Conservation (phyloP, 169 alveolate genomes). For the Cryptosporidium meleagridis region DNA sequence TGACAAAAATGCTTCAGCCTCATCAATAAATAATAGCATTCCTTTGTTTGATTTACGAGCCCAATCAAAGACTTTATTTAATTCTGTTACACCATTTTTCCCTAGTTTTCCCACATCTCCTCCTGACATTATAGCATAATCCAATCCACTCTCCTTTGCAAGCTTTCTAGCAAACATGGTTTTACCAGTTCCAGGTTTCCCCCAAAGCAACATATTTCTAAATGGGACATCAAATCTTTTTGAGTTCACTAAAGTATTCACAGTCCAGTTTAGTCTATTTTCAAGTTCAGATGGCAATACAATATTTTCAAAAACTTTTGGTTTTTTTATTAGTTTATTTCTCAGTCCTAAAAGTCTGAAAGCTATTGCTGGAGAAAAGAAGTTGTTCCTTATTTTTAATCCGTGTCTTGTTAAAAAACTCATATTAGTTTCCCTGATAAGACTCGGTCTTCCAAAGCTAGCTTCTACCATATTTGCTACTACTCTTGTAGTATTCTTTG, state of each 20-base stretch:
- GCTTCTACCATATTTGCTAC: conserved; percentile 79
- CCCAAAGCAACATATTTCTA: conserved; percentile 92
- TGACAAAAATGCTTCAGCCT: conserved; percentile 96
- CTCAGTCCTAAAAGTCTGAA: conserved; percentile 36
- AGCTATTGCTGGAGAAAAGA: conserved; percentile 22
- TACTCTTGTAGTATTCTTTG: conserved; percentile 81
- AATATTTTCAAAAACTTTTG: conserved; percentile 86
- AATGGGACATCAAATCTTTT: conserved; percentile 91
- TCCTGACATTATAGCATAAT: conserved; percentile 95
- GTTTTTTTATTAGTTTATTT: conserved; percentile 40
- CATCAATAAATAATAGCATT: conserved; percentile 95
- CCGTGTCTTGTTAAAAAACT: conserved; percentile 11
- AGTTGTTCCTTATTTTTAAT: conserved; percentile 64
- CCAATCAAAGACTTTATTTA: conserved; percentile 96
- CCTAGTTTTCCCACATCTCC: conserved; percentile 98
- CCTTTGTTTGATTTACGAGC: conserved; percentile 92
- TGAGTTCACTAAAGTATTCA: conserved; percentile 92
- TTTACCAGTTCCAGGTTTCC: conserved; percentile 98
- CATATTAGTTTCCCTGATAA: conserved; percentile 80
- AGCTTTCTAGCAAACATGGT: conserved; percentile 91
- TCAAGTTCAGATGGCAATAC: conserved; percentile 89
- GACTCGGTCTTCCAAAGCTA: conserved; percentile 80
- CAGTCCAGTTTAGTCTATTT: conserved; percentile 90
- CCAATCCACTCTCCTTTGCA: conserved; percentile 93
- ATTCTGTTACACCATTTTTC: conserved; percentile 92